Evolutionary conservation across 2,329 filamentous ascomycete species (phyloP).

Genomic region (Epichloe sibirici): DNA sequence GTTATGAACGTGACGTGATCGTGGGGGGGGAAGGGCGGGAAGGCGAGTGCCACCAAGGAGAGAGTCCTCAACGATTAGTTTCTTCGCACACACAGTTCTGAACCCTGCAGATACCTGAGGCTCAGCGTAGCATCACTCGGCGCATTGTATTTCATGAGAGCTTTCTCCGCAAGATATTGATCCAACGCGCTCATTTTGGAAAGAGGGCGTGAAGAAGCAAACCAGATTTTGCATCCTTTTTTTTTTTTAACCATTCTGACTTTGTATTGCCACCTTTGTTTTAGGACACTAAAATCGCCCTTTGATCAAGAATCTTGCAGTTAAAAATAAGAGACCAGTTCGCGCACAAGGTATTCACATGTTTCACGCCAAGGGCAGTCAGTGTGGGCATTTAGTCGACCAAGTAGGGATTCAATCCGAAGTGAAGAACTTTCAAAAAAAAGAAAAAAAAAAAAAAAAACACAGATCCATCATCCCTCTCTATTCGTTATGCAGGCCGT

Average conservation of each 20-base stretch:
- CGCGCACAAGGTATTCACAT: background rate
- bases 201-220: background rate
- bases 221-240: background rate
- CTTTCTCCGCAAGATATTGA: conserved; percentile 3
- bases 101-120: conserved; percentile 10
- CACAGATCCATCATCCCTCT: background rate
- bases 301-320: too few species aligned
- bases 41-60: background rate
- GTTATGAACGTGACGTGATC: conserved; percentile 10
- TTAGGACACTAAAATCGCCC: too few species aligned
- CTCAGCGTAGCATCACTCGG: conserved; percentile 21
- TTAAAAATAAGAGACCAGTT: background rate
- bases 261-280: background rate
- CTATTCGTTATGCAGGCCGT: background rate
- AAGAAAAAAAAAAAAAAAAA: background rate
- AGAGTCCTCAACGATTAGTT: background rate
- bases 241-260: background rate
- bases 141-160: conserved; percentile 17
- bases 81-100: background rate
- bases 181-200: background rate
- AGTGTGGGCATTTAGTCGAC: background rate
- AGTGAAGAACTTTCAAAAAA: background rate
- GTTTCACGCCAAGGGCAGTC: background rate
- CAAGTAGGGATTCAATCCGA: background rate
- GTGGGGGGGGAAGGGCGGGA: background rate